Conservation (phyloP, 371 early-diverging fungal genomes). For the Chytridium lagenaria region DNA sequence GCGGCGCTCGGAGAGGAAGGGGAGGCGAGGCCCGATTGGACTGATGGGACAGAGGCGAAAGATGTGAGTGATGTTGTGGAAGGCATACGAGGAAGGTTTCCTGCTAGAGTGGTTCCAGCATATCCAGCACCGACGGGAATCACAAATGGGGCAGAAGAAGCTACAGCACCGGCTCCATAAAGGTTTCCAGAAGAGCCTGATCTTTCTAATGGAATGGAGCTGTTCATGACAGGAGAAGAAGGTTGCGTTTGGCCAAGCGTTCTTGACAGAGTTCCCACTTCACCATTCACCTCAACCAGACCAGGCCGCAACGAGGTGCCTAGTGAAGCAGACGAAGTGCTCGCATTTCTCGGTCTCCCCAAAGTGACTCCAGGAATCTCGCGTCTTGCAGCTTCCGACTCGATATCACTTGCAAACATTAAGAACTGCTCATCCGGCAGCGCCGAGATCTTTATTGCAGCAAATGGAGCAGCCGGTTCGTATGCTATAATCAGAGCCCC, state of each 20-base stretch:
- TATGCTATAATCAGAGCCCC: not conserved
- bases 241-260: too few species aligned
- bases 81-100: not conserved
- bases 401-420: constrained; percentile 30
- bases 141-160: not conserved
- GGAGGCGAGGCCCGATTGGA: not conserved
- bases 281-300: not conserved
- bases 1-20: not conserved
- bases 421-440: constrained; percentile 33
- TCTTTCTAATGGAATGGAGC: not conserved
- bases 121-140: not conserved
- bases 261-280: not conserved
- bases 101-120: not conserved
- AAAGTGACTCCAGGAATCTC: constrained; percentile 33
- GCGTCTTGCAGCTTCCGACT: constrained; percentile 26
- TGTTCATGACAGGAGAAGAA: too few species aligned
- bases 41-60: not conserved
- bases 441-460: constrained; percentile 24
- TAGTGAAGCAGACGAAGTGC: not conserved
- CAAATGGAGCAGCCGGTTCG: not conserved
- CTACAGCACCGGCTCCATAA: too few species aligned
- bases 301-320: not conserved
- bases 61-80: not conserved
- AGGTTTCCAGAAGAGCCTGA: not conserved
- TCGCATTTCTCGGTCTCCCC: not conserved